Evolutionary conservation across 1,284 basidiomycete species (phyloP), one percentile per base, ranked within the genome.

Genomic region (Fomitopsis palustris): DNA sequence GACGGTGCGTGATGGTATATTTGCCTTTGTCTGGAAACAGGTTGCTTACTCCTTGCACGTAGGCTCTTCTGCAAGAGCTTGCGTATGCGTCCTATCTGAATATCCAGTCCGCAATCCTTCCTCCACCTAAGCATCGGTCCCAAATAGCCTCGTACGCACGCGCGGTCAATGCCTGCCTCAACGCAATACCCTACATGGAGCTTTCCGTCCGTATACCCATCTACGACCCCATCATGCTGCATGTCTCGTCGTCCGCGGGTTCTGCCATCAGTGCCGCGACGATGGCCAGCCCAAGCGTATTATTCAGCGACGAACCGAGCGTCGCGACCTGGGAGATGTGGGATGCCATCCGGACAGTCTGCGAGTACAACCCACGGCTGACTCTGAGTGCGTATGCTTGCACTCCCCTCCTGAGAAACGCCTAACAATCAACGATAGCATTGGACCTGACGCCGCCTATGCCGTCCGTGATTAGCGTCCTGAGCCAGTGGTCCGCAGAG

Each of bases 301-400:
- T 60, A 8, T 56, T 59, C 43, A 45, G 60, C 16, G 65, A 64
- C 63, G 79, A 80, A 7, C 89, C 93, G 64, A 81, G 92, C 23
- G 89, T 90, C 69, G 87, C 86, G 5, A 93, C 92, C 1, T 99
- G 96, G 96, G 96, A 99, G 72, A 95, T 95, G 81, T 99, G 97
- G 97, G 96, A 98, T 73, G 83, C 88, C 51, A 92, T 99, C 60
- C 82, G 95, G 59, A 87, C 88, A 3, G 80, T 98, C 19, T 98
- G 96, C 74, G 88, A 87, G 55, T 96, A 96, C 73, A 90, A 89
- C 72, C 81, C 87, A 5, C 83, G 96, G 19, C 73, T 99, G 53
- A 88, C 88, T 1, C 73, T 96, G 53, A 90, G 94, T 96, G 67
- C 73, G 83, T 79, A 53, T 51, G 52, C 58, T 31, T 98, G 95